Evolutionary conservation across 1,284 basidiomycete species (phyloP).

Genomic region (Ceratobasidium sp.): DNA sequence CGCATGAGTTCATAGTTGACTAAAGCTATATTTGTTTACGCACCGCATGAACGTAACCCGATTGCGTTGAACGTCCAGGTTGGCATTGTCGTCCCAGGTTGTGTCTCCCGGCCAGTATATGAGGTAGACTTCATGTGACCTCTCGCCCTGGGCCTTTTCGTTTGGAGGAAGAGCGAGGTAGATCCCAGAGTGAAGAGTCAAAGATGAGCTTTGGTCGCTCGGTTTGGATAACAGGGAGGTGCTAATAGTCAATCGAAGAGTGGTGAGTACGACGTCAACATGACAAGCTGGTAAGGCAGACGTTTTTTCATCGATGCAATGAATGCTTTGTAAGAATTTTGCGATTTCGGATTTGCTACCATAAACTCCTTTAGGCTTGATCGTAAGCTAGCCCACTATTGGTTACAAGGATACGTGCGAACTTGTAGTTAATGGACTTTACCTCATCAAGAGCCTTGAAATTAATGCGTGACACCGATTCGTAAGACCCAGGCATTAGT

Average conservation of each 20-base stretch:
- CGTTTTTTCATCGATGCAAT: constrained; percentile 6
- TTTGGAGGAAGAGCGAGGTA: constrained; percentile 54
- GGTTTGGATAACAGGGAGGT: no score
- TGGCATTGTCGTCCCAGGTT: constrained; percentile 45
- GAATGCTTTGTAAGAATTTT: constrained; percentile 54
- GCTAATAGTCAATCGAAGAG: no score
- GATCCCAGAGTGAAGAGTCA: constrained; percentile 61
- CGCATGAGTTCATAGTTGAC: no score
- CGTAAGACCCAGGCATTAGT: constrained; percentile 19
- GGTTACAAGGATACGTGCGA: no score
- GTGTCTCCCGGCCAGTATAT: constrained; percentile 47
- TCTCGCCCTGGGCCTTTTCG: background rate
- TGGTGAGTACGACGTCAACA: no score
- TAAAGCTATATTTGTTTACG: background rate
- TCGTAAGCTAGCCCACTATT: constrained; percentile 57
- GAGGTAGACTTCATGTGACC: constrained; percentile 29
- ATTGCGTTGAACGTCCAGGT: constrained; percentile 44
- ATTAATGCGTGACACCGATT: constrained; percentile 17
- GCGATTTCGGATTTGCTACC: constrained; percentile 64
- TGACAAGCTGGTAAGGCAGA: background rate
- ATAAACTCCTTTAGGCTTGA: constrained; percentile 66
- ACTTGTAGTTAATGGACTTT: no score
- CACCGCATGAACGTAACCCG: constrained; percentile 46
- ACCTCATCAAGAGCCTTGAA: constrained; percentile 28
- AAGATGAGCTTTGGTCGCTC: no score